A percentile compares a stretch with the other conserved stretches of the same genome.
Evolutionary conservation across 2,329 filamentous ascomycete species (phyloP).

Genomic region (Clarireedia sp.): DNA sequence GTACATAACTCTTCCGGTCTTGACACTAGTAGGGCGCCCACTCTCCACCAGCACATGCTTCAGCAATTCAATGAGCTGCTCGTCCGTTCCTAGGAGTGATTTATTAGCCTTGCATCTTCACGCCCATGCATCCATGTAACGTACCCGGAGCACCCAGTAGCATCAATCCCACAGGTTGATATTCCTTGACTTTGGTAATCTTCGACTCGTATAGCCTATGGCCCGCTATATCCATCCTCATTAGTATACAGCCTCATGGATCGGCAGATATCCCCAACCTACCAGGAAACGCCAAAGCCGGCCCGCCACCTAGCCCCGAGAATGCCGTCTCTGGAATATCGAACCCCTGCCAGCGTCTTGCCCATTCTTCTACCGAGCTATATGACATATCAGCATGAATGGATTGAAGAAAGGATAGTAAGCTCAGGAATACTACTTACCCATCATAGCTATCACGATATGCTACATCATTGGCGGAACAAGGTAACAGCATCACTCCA

Average conservation of each 20-base stretch:
- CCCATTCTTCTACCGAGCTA: slow-evolving; percentile 8
- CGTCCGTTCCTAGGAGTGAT: slow-evolving; percentile 4
- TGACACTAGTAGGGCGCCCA: not conserved
- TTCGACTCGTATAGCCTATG: slow-evolving; percentile 14
- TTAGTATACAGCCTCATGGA: not conserved
- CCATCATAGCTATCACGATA: slow-evolving; percentile 12
- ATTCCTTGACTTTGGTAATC: slow-evolving; percentile 5
- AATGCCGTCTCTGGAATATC: slow-evolving; percentile 14
- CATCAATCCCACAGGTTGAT: slow-evolving; percentile 17
- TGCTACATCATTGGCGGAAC: slow-evolving; percentile 1
- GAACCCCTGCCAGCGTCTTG: slow-evolving; percentile 19
- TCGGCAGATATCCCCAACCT: not conserved
- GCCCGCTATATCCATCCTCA: slow-evolving; percentile 10
- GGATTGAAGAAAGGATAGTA: too few relatives aligned
- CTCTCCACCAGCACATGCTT: not conserved
- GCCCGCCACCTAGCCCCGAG: slow-evolving; percentile 16
- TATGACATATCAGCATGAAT: not conserved
- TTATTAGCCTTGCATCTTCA: not conserved
- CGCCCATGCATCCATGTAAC: not conserved
- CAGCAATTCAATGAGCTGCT: slow-evolving; percentile 4
- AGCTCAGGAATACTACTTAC: not conserved
- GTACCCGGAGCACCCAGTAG: slow-evolving; percentile 15
- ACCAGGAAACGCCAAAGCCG: slow-evolving; percentile 18
- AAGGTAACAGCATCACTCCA: slow-evolving; percentile 17
- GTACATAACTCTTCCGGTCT: not conserved